phyloP scores from a whole-genome alignment of 1,284 basidiomycete genomes.

The Ustilago nuda region DNA sequence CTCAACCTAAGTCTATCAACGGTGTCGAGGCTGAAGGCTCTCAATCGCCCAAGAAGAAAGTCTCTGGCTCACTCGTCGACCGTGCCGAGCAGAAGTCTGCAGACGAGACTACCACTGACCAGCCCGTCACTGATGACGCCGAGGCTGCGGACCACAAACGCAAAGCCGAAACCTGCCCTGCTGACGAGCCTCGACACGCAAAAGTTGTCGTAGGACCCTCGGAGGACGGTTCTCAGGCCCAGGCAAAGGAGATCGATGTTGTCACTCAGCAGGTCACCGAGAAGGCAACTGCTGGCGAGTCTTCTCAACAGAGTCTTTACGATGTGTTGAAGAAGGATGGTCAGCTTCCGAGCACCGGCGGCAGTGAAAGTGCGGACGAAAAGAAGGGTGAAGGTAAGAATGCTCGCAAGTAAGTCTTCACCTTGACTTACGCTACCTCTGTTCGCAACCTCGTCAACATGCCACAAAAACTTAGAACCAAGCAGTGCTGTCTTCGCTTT shows the following conservation, averaged over 20 bases:
- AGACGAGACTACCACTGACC: background rate
- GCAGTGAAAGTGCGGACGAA: background rate
- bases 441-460: too few species aligned
- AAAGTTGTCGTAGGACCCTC: slow-evolving; percentile 38
- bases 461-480: too few species aligned
- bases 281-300: slow-evolving; percentile 7
- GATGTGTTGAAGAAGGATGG: slow-evolving; percentile 50
- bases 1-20: background rate
- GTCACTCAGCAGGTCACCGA: slow-evolving; percentile 43
- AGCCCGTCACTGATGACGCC: slow-evolving; percentile 6
- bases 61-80: slow-evolving; percentile 28
- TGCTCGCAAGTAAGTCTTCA: slow-evolving; percentile 19
- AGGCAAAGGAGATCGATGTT: slow-evolving; percentile 46
- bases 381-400: slow-evolving; percentile 26
- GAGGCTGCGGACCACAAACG: slow-evolving; percentile 13
- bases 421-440: too few species aligned
- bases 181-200: slow-evolving; percentile 27
- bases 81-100: background rate
- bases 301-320: slow-evolving; percentile 37
- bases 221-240: slow-evolving; percentile 18
- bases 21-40: slow-evolving; percentile 10
- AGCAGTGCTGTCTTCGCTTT: background rate
- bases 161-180: slow-evolving; percentile 15
- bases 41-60: slow-evolving; percentile 26
- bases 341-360: slow-evolving; percentile 18